phyloP scores from a whole-genome alignment of 768 basidiomycete species.

The Collybiopsis confluens region DNA sequence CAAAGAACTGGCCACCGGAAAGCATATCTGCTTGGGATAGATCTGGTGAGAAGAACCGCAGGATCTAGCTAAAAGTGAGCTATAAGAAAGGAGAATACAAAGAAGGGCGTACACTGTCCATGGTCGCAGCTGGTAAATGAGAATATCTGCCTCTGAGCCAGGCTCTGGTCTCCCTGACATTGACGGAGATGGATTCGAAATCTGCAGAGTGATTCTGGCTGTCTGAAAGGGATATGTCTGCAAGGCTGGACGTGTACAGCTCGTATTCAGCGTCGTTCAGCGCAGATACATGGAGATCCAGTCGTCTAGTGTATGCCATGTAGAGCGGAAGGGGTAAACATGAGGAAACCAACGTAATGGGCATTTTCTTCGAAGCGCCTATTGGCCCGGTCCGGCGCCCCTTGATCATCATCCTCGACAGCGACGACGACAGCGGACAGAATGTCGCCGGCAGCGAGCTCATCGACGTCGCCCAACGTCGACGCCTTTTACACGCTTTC shows the following conservation, averaged over 20 bases:
- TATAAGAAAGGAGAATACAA: neutral
- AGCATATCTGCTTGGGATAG: constrained; percentile 50
- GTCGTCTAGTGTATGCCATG: constrained; percentile 1
- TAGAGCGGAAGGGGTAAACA: no score
- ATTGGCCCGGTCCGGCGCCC: neutral
- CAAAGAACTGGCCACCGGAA: constrained; percentile 73
- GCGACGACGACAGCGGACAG: neutral
- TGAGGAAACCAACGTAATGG: no score
- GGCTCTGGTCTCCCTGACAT: constrained; percentile 64
- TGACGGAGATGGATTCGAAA: constrained; percentile 51
- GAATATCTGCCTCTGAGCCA: constrained; percentile 74
- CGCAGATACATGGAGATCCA: constrained; percentile 63
- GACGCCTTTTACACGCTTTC: constrained; percentile 56
- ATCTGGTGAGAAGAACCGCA: constrained; percentile 58
- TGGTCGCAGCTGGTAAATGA: constrained; percentile 41
- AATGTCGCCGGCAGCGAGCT: neutral
- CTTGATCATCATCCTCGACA: neutral
- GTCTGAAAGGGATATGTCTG: constrained; percentile 41
- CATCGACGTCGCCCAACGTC: neutral
- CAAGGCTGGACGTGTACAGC: constrained; percentile 58
- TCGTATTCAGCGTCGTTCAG: constrained; percentile 71
- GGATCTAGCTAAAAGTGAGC: constrained; percentile 40
- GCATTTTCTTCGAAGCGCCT: neutral
- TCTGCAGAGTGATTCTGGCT: constrained; percentile 26
- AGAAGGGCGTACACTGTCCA: constrained; percentile 52